Conservation (phyloP, 495 filamentous ascomycete genomes). For the Podospora bellae-mahoneyi region DNA sequence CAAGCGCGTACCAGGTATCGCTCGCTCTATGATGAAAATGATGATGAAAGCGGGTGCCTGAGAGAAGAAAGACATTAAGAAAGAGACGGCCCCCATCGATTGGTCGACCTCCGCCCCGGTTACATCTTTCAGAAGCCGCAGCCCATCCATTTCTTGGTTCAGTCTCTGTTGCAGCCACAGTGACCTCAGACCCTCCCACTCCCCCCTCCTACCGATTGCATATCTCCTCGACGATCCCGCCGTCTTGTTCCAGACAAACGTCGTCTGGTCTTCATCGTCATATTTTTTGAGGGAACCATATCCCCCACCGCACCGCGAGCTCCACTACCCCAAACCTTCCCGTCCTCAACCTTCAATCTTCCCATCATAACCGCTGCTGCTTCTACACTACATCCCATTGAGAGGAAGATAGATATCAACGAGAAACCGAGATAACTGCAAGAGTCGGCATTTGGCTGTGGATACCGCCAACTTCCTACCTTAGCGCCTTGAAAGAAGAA, state of each 20-base stretch:
- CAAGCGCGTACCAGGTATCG: constrained; percentile 4
- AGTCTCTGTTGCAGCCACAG: constrained; percentile 23
- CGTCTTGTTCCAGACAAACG: constrained; percentile 12
- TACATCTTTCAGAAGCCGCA: constrained; percentile 9
- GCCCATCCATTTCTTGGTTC: constrained; percentile 27
- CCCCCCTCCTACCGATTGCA: constrained; percentile 8
- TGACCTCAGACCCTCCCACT: constrained; percentile 24
- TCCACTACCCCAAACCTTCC: not conserved
- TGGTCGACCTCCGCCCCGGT: constrained; percentile 6
- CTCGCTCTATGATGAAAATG: constrained; percentile 31
- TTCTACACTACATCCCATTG: not conserved
- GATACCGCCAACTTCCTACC: not conserved
- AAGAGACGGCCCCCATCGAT: constrained; percentile 11
- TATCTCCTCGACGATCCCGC: constrained; percentile 22
- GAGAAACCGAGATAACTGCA: not conserved
- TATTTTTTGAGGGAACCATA: not conserved
- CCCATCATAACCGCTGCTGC: not conserved
- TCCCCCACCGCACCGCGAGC: not conserved
- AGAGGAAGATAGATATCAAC: too few species aligned
- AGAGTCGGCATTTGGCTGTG: not conserved
- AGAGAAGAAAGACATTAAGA: constrained; percentile 20
- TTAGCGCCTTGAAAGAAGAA: not conserved
- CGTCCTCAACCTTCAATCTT: too few species aligned
- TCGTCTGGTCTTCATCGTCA: not conserved
- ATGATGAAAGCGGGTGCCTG: constrained; percentile 36